Percentiles rank a stretch among this genome's conserved stretches.
Evolutionary conservation across 176 grass and related monocot genomes (phyloP).

Genomic region (Themeda triandra): DNA sequence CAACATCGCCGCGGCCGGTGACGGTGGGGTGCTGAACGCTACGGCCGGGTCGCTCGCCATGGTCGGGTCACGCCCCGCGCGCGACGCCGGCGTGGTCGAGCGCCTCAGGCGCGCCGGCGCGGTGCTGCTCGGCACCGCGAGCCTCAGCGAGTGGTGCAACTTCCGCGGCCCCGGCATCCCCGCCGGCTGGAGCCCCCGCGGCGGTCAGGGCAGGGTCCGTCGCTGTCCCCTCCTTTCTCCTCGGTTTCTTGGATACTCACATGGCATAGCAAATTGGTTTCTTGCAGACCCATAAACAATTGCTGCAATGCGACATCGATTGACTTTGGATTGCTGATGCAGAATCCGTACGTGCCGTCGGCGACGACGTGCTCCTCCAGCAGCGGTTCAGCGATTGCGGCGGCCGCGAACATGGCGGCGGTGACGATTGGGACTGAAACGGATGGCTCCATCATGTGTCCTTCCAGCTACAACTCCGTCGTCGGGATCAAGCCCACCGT

Average conservation of each 20-base stretch:
- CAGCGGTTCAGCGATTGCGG: conserved; percentile 75
- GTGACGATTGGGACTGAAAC: conserved; percentile 83
- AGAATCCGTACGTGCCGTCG: conserved; percentile 69
- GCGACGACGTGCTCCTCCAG: conserved; percentile 64
- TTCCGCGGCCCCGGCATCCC: conserved; percentile 55
- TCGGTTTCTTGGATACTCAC: background rate
- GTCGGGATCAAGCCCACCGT: conserved; percentile 80
- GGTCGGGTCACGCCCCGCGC: conserved; percentile 40
- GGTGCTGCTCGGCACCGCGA: conserved; percentile 64
- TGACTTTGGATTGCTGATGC: background rate
- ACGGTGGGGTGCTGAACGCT: conserved; percentile 47
- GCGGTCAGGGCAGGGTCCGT: conserved; percentile 54
- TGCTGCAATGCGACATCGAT: background rate
- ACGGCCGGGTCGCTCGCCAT: conserved; percentile 72
- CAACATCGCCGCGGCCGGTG: conserved; percentile 60
- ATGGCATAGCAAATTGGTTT: background rate
- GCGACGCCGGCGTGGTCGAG: conserved; percentile 61
- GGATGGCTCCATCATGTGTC: conserved; percentile 83
- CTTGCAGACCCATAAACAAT: background rate
- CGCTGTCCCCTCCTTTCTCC: background rate
- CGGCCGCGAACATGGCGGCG: conserved; percentile 56
- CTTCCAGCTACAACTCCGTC: conserved; percentile 67
- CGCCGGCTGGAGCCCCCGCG: conserved; percentile 72
- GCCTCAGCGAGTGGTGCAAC: conserved; percentile 77
- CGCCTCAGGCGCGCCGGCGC: conserved; percentile 54